phyloP scores from a whole-genome alignment of 164 flowering plant genomes.

The Nymphaea thermarum region DNA sequence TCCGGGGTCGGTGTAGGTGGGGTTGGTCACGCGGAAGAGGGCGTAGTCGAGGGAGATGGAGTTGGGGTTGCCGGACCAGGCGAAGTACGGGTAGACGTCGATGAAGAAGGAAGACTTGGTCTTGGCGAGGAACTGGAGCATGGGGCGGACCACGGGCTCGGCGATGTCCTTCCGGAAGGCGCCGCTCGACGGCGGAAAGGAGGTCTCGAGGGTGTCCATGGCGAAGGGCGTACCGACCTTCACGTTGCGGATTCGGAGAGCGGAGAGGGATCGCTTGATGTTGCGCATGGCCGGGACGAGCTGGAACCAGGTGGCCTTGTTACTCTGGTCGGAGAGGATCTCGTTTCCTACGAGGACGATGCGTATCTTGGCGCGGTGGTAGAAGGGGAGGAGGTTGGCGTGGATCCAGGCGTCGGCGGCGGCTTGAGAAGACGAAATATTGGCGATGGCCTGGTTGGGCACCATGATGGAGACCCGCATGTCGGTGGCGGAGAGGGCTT shows the following conservation, averaged over 20 bases:
- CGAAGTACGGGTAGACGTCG: conserved; percentile 72
- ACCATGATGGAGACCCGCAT: conserved; percentile 75
- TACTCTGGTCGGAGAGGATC: conserved; percentile 28
- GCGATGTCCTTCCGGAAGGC: conserved; percentile 58
- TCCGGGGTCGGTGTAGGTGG: conserved; percentile 48
- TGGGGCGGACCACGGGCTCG: conserved; percentile 38
- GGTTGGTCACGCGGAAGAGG: conserved; percentile 20
- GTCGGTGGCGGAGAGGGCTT: conserved; percentile 30
- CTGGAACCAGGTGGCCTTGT: conserved; percentile 26
- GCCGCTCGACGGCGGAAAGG: conserved; percentile 81
- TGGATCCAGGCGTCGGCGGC: conserved; percentile 59
- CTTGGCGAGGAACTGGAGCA: conserved; percentile 60
- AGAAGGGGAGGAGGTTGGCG: conserved; percentile 48
- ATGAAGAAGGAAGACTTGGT: conserved; percentile 78
- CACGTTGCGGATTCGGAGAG: conserved; percentile 27
- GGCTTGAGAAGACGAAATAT: conserved; percentile 40
- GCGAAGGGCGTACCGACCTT: conserved; percentile 78
- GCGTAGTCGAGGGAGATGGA: conserved; percentile 61
- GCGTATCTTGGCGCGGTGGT: conserved; percentile 50
- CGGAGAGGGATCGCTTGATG: conserved; percentile 34
- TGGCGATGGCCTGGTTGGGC: conserved; percentile 52
- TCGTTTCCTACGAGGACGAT: conserved; percentile 83
- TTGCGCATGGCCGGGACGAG: conserved; percentile 69
- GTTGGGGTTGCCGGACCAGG: conserved; percentile 46
- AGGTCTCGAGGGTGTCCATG: conserved; percentile 57